A percentile compares a stretch with the other conserved stretches of the same genome.
These are phyloP conservation scores for Sporothrix mexicana DNA, from an alignment of 2,329 filamentous ascomycete genomes.

Conservation along the genomic window DNA sequence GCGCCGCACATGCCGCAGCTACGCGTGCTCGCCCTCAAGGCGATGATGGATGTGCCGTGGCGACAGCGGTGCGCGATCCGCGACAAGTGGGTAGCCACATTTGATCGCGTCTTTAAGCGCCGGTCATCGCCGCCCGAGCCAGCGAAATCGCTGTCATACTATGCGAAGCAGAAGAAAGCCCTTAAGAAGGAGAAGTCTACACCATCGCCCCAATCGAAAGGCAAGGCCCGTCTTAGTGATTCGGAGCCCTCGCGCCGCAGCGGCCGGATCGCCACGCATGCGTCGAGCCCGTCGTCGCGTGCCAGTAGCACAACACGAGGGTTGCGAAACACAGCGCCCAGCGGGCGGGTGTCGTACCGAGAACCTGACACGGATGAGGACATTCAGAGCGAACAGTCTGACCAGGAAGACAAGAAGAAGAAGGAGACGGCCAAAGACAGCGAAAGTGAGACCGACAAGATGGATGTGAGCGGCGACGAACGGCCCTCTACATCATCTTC, in stretches of 20 bases:
- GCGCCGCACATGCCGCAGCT: slow-evolving; percentile 70
- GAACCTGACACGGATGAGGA: slow-evolving; percentile 56
- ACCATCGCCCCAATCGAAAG: not conserved
- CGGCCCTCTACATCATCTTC: slow-evolving; percentile 28
- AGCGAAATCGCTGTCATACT: slow-evolving; percentile 38
- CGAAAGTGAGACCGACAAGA: slow-evolving; percentile 20
- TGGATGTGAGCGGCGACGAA: slow-evolving; percentile 32
- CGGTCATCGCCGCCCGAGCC: slow-evolving; percentile 39
- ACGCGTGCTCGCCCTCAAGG: slow-evolving; percentile 73
- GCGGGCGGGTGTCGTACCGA: slow-evolving; percentile 46
- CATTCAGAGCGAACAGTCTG: slow-evolving; percentile 40
- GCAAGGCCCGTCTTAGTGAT: slow-evolving; percentile 1
- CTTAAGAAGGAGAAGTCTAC: not conserved
- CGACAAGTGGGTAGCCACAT: slow-evolving; percentile 73
- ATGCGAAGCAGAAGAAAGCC: not conserved
- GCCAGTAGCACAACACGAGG: slow-evolving; percentile 37
- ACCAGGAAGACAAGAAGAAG: slow-evolving; percentile 31
- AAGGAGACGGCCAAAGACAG: slow-evolving; percentile 27
- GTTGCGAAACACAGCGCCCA: slow-evolving; percentile 21
- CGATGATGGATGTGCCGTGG: slow-evolving; percentile 81
- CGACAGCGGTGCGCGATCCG: slow-evolving; percentile 80
- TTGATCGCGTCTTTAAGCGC: slow-evolving; percentile 70
- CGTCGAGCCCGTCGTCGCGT: slow-evolving; percentile 40
- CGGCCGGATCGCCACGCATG: slow-evolving; percentile 45
- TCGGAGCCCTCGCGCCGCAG: slow-evolving; percentile 43